These are phyloP conservation scores for Capsicum chinense DNA, from an alignment of 257 asterid species.

Conservation along the genomic window DNA sequence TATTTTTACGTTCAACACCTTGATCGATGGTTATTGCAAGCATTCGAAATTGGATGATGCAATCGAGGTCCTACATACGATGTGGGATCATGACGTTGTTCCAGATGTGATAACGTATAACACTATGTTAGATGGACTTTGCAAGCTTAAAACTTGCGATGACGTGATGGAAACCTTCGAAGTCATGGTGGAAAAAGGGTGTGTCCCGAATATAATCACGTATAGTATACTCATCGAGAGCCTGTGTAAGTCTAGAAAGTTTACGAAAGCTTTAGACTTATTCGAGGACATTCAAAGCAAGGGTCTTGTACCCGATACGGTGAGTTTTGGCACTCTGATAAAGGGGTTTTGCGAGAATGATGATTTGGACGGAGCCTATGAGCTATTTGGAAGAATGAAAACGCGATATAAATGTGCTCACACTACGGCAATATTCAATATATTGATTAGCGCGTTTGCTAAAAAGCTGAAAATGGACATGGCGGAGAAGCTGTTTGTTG, in stretches of 20 bases:
- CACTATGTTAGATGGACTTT: conserved; percentile 78
- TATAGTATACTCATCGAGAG: conserved; percentile 85
- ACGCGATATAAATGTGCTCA: conserved; percentile 56
- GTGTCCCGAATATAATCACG: conserved; percentile 72
- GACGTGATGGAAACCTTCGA: conserved; percentile 78
- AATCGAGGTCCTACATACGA: conserved; percentile 63
- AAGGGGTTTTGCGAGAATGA: conserved; percentile 72
- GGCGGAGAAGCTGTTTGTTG: conserved; percentile 61
- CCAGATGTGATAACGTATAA: conserved; percentile 89
- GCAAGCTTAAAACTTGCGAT: conserved; percentile 69
- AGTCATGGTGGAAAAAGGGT: conserved; percentile 76
- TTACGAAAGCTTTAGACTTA: conserved; percentile 58
- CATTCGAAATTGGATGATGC: conserved; percentile 72
- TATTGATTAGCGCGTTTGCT: conserved; percentile 68
- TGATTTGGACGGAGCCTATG: conserved; percentile 67
- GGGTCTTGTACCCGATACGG: conserved; percentile 69
- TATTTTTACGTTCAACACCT: conserved; percentile 84
- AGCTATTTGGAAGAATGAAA: conserved; percentile 66
- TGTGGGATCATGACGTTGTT: conserved; percentile 69
- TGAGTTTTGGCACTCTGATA: conserved; percentile 75
- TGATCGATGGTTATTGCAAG: conserved; percentile 89
- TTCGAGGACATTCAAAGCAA: conserved; percentile 65
- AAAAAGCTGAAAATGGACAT: conserved; percentile 61
- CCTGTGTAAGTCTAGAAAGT: conserved; percentile 68
- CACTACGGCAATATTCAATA: conserved; percentile 67